phyloP scores from a whole-genome alignment of 805 yeast species.

The Saccharomycopsis malanga region DNA sequence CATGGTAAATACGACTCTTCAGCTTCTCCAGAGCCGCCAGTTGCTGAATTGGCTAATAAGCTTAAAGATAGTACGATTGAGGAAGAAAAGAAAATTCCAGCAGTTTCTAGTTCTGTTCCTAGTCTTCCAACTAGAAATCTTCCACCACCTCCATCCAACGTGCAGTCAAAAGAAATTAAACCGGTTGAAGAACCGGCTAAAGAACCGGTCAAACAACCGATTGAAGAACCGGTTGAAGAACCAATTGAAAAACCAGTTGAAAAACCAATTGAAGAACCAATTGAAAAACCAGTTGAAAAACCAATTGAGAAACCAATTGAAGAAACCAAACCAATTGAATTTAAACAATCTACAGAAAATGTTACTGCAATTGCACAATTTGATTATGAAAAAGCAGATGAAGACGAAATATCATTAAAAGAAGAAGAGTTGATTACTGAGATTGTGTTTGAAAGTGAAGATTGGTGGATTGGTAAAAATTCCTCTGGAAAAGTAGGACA shows the following conservation, averaged over 20 bases:
- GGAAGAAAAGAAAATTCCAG: constrained; percentile 23
- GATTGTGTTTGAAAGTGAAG: constrained; percentile 49
- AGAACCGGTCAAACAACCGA: constrained; percentile 26
- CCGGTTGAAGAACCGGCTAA: constrained; percentile 24
- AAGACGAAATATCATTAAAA: constrained; percentile 58
- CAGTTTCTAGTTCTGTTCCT: constrained; percentile 10
- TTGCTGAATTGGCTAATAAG: constrained; percentile 21
- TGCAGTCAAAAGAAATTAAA: constrained; percentile 23
- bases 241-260: constrained; percentile 25
- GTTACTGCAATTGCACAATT: constrained; percentile 70
- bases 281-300: constrained; percentile 26
- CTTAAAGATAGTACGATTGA: constrained; percentile 26
- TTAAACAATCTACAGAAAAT: constrained; percentile 21
- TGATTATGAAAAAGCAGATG: constrained; percentile 70
- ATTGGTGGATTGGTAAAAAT: constrained; percentile 47
- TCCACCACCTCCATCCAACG: constrained; percentile 25
- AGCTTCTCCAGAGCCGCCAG: constrained; percentile 21
- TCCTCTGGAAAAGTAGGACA: constrained; percentile 35
- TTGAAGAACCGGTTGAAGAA: constrained; percentile 26
- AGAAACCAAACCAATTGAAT: constrained; percentile 19
- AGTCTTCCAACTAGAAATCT: constrained; percentile 24
- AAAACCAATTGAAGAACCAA: constrained; percentile 24
- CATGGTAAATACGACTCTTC: constrained; percentile 54
- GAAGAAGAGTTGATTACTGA: constrained; percentile 65
- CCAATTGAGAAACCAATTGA: constrained; percentile 19